Base-by-base conservation (phyloP, 2,329 filamentous ascomycete species). In the Pleoardoris graminearum region DNA sequence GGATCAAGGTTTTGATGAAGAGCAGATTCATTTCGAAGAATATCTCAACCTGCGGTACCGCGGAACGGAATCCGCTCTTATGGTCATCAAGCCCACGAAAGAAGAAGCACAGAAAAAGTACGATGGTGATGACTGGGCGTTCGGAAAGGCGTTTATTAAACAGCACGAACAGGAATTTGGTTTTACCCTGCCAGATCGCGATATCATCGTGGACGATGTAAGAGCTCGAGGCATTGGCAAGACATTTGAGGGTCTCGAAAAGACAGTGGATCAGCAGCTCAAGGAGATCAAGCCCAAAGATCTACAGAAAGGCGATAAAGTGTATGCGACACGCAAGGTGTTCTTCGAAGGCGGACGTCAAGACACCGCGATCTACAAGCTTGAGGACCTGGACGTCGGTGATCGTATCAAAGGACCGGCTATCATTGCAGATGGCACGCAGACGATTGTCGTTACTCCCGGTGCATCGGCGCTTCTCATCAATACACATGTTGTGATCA, bases 21-120 rank as follows among this genome's bases (percentile, higher is more conserved):
- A 82, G 4, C 85, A 90, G 27, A 89, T 96, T 21, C 81, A 86
- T 0, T 96, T 93, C 65, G 91, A 96, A 69, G 89, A 96, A 68
- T 97, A 96, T 66, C 83, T 97, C 51, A 96, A 97, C 69, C 91
- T 97, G 87, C 81, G 92, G 51, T 96, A 96, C 66, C 84, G 90
- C 30, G 91, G 91, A 10, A 96, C 91, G 0, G 91, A 96, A 69
- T 95, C 91, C 7, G 90, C 91, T 0, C 80, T 96, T 36, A 97
- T 96, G 91, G 85, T 96, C 42, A 76, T 94, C 58, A 90, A 88
- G 71, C 90, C 91, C 0, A 81, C 74, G 2, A 75, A 80, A 32
- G 82, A 85, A 45, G 86, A 90, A 51, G 80, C 80, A 0, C 75
- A 84, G 53, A 79, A 81, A 33, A 76, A 81, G 12, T 88, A 82